These are phyloP conservation scores for Viola pubescens DNA, from an alignment of 441 rosid species.

Conservation along the genomic window DNA sequence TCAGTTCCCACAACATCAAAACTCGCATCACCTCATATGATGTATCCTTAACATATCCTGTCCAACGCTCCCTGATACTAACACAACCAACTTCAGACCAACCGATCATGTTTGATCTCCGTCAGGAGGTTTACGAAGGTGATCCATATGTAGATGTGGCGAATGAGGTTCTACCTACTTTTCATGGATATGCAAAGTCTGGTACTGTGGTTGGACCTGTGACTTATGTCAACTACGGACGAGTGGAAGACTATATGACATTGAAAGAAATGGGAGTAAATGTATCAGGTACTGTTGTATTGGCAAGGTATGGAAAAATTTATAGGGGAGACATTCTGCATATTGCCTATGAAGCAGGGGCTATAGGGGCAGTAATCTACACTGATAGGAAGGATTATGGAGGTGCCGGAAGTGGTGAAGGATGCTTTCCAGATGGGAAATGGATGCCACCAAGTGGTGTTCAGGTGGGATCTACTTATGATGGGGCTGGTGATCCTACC, in stretches of 20 bases:
- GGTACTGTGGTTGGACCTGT: conserved; percentile 49
- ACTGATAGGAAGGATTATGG: conserved; percentile 71
- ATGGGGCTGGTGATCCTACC: conserved; percentile 60
- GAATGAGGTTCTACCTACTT: conserved; percentile 44
- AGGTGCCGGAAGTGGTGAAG: conserved; percentile 35
- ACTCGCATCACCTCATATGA: conserved; percentile 41
- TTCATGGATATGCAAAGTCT: conserved; percentile 74
- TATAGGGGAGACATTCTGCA: conserved; percentile 71
- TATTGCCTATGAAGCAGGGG: conserved; percentile 60
- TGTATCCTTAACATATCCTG: conserved; percentile 60
- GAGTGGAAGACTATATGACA: conserved; percentile 48
- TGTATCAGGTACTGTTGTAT: conserved; percentile 39
- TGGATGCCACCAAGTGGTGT: conserved; percentile 91
- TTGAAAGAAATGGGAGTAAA: conserved; percentile 43
- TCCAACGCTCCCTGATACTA: conserved; percentile 48
- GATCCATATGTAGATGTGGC: conserved; percentile 54
- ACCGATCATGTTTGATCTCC: conserved; percentile 31
- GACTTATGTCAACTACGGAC: conserved; percentile 64
- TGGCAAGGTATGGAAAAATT: conserved; percentile 64
- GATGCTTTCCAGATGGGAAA: conserved; percentile 55
- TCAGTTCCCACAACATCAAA: conserved; percentile 36
- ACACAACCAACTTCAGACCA: conserved; percentile 19
- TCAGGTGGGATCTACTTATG: conserved; percentile 66
- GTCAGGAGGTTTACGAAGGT: conserved; percentile 45
- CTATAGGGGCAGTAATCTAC: conserved; percentile 49